These are phyloP conservation scores for Neurospora sublineolata DNA, from an alignment of 495 filamentous ascomycete species.

Conservation along the genomic window DNA sequence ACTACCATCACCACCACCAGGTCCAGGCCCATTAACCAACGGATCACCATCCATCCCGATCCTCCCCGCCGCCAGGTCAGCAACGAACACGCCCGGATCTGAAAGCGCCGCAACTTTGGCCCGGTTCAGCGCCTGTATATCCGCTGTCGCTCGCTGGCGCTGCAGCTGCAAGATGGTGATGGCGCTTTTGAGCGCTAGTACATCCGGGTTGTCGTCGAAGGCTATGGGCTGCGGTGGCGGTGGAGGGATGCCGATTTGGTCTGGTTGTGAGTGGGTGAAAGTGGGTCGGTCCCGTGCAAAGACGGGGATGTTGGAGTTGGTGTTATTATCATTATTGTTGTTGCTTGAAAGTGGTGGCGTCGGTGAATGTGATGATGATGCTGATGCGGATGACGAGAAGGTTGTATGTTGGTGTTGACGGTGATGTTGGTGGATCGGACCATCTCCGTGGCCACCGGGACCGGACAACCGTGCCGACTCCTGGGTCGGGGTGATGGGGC, in stretches of 20 bases:
- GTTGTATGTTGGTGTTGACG: not conserved
- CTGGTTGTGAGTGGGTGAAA: constrained; percentile 33
- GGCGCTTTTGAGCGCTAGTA: constrained; percentile 66
- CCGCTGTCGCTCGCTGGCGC: constrained; percentile 57
- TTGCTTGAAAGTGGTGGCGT: not conserved
- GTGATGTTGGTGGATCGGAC: not conserved
- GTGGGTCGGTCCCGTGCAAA: constrained; percentile 23
- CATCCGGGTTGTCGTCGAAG: constrained; percentile 71
- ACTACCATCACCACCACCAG: not conserved
- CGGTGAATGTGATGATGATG: not conserved
- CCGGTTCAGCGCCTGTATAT: constrained; percentile 52
- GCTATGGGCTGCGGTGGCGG: constrained; percentile 57
- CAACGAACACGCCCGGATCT: constrained; percentile 57
- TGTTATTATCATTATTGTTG: not conserved
- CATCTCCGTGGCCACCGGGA: not conserved
- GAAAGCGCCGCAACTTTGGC: constrained; percentile 53
- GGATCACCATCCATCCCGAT: constrained; percentile 27
- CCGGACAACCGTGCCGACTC: constrained; percentile 11
- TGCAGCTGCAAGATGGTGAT: constrained; percentile 77
- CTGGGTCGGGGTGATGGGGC: constrained; percentile 34
- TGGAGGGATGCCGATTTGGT: constrained; percentile 25
- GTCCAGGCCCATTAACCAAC: constrained; percentile 1
- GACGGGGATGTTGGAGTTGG: constrained; percentile 6
- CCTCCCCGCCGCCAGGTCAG: constrained; percentile 47
- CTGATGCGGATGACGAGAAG: not conserved